Evolutionary conservation across 176 grass and related monocot genomes (phyloP), one percentile per base, ranked within the genome.

Genomic region (Eragrostis nindensis): DNA sequence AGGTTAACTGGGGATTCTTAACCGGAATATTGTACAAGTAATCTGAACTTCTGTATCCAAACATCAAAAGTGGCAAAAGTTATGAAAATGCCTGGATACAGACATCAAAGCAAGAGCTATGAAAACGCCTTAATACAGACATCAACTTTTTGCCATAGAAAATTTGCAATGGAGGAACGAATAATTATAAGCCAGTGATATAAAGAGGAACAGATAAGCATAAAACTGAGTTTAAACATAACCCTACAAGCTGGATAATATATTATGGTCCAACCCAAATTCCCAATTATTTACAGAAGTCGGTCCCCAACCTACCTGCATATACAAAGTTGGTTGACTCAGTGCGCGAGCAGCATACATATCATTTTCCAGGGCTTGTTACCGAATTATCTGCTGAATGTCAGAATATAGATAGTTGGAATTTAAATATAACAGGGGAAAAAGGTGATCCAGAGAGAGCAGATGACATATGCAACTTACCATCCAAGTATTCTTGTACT

Each of bases 401-500:
- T 73, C 67, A 78, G 82, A 64, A n/a, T n/a, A 66, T 45, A 83
- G n/a, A 22, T 69, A 85, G 62, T n/a, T 66, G 25, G 8, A 48
- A 62, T 82, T 22, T 53, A 15, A 70, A 11, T 57, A 69, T 50
- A 61, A 61, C 30, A 50, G 21, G 32, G 14, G 14, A 69, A 52
- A 67, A 46, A 39, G n/a, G 82, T 52, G 53, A 32, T n/a, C 19
- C 3, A 8, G 7, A 45, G 25, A 62, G 18, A 50, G 59, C 2
- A 62, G 36, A 71, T 49, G 16, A 41, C 24, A 44, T n/a, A 83
- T 42, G 18, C 57, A 83, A 27, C 78, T 82, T 87, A 94, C 89
- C 81, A 77, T 95, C 79, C 3, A 94, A 71, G 75, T 90, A 88
- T 80, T 95, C 87, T 73, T 86, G 68, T 19, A 89, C 57, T 74